Base-by-base conservation (phyloP, 2,329 filamentous ascomycete species). In the Thelonectria discophora region DNA sequence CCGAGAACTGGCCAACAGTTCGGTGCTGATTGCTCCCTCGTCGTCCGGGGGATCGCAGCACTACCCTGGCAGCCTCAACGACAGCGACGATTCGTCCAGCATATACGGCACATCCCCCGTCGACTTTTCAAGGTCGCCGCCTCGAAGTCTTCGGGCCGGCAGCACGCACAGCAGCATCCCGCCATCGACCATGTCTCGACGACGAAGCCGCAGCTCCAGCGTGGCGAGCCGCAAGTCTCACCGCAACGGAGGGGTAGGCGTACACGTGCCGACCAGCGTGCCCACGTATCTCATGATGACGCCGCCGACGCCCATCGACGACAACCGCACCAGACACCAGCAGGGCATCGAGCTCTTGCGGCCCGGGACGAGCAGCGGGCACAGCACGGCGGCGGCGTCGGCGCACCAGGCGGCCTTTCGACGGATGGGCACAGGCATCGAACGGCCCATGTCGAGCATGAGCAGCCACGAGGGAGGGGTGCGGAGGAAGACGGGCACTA, bases 1-100 rank as follows among this genome's bases (percentile, higher is more conserved):
- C 34, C 88, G 94, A 43, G 93, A 97, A 75, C 82, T 97, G 59
- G 93, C 92, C n/a, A 94, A 87, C 60, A 91, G 87, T 70, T 90
- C 88, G 37, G 88, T 90, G 18, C 81, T 94, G 64, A 84, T 82
- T 24, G 78, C 83, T 3, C 82, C 79, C 9, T 78, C 80, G 27
- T 80, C 79, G 11, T 77, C 73, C 2, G 69, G 67, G 42, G 67
- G 67, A 5, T 76, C 76, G 17, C 74, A 76, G 43, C 76, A 80
- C 34, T 76, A 79, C 60, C 69, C 77, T 3, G 76, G 78, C 40
- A 80, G 79, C 64, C 74, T 80, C 66, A 81, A 83, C 62, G 83
- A 82, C 66, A 85, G 83, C 62, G 85, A 87, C 70, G 85, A 87
- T 72, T 86, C 83, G 45, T 82, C 83, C 2, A 86, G 84, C 61